Percentiles rank a stretch among this genome's conserved stretches.
Conservation (phyloP, 768 basidiomycete genomes). For the Lepiota venenata region DNA sequence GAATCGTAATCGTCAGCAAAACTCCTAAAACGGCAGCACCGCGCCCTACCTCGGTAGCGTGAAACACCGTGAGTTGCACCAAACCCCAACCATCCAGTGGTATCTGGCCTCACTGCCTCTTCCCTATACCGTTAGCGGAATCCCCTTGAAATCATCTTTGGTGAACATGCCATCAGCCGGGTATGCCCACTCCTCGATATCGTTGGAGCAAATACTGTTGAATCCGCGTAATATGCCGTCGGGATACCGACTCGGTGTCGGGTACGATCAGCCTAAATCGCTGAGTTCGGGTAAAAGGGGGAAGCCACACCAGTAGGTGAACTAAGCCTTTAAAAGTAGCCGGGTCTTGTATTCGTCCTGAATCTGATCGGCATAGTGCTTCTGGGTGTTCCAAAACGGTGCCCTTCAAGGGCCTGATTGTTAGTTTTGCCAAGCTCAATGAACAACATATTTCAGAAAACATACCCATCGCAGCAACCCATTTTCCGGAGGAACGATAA, state of each 20-base stretch:
- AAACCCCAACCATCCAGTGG: conserved; percentile 48
- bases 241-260: conserved; percentile 21
- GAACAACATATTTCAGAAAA: neutral
- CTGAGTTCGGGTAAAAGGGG: conserved; percentile 13
- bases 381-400: conserved; percentile 18
- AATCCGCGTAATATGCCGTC: conserved; percentile 23
- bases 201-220: conserved; percentile 34
- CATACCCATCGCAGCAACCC: too few species aligned
- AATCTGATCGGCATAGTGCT: conserved; percentile 16
- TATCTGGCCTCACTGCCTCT: conserved; percentile 25
- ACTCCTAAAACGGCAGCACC: neutral
- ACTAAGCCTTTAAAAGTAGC: neutral
- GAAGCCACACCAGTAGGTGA: conserved; percentile 1
- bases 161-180: too few species aligned
- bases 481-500: conserved; percentile 24
- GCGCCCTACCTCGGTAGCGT: conserved; percentile 46
- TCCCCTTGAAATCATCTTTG: too few species aligned
- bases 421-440: neutral
- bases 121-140: too few species aligned
- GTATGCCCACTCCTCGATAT: conserved; percentile 29
- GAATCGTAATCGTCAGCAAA: neutral
- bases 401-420: conserved; percentile 26
- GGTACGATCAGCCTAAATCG: conserved; percentile 32
- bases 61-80: conserved; percentile 51
- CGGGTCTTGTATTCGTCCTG: too few species aligned